Evolutionary conservation across 306 rosid genomes (phyloP).

Genomic region (Begonia loranthoides): DNA sequence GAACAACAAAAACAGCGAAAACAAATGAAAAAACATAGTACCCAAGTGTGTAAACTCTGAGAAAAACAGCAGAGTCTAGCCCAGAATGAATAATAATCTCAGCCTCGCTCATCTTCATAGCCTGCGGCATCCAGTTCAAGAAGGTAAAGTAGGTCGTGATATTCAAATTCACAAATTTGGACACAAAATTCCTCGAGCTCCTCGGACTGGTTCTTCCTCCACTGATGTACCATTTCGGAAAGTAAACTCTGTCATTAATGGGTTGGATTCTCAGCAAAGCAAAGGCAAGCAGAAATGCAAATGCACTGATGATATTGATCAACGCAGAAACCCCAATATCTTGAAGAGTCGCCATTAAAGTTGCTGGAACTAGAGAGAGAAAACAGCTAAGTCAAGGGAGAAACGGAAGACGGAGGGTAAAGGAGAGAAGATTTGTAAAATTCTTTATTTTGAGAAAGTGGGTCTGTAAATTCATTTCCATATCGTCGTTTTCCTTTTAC

Average conservation of each 20-base stretch:
- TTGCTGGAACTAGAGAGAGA: slow-evolving; percentile 7
- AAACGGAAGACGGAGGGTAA: slow-evolving; percentile 1
- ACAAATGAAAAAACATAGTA: slow-evolving; percentile 4
- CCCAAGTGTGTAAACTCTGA: slow-evolving; percentile 90
- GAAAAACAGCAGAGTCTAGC: slow-evolving; percentile 90
- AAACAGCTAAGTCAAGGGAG: neutral
- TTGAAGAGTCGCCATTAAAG: slow-evolving; percentile 63
- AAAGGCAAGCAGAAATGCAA: slow-evolving; percentile 76
- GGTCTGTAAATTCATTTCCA: too few relatives aligned
- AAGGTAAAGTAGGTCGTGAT: slow-evolving; percentile 62
- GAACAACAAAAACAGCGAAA: too few relatives aligned
- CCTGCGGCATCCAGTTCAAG: slow-evolving; percentile 95
- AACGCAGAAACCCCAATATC: slow-evolving; percentile 89
- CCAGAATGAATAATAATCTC: slow-evolving; percentile 88
- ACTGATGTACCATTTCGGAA: slow-evolving; percentile 74
- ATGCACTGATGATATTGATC: slow-evolving; percentile 61
- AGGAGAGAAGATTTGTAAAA: neutral
- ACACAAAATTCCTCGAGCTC: slow-evolving; percentile 48
- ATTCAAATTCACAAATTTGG: slow-evolving; percentile 75
- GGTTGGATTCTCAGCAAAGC: slow-evolving; percentile 83
- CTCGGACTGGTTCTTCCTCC: slow-evolving; percentile 70
- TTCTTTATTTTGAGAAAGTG: too few relatives aligned
- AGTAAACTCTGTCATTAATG: slow-evolving; percentile 80
- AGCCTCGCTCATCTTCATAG: slow-evolving; percentile 66
- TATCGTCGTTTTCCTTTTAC: too few relatives aligned